Base-by-base conservation (phyloP, 148 eudicot genomes). In the Nyssa sinensis region DNA sequence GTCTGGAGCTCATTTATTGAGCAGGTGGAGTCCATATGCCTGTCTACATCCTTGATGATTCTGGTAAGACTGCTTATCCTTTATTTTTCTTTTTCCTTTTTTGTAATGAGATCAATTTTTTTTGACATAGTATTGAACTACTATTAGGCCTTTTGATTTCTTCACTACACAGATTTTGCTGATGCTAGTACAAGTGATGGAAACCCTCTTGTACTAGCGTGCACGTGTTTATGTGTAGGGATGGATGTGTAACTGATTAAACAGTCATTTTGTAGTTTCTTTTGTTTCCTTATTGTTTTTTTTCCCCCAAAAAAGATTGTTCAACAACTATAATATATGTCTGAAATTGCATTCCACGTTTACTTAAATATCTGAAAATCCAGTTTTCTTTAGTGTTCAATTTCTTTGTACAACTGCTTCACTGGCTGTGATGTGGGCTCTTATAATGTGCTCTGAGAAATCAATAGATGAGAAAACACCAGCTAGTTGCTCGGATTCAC, bases 1-100 rank as follows among this genome's bases (percentile, higher is more conserved):
- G 78, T 83, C 71, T 94, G 98, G 98, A 90, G 73, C 76, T 85
- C 80, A 14, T 94, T 94, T 65, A 75, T 87, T 70, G 92, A 89
- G 83, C 98, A 90, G 86, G 82, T 92, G 76, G 92, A 90, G 80
- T 86, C 93, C 34, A 74, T 92, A 62, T 79, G 87, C 35, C 86
- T 84, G 49, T 75, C 90, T 69, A 76, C 93, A 75, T 84, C 98
- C 74, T 85, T 92, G 85, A 94, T 87, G 58, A 83, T 94, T 79
- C 71, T 94, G 92, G 98, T 94, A 86, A 64, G 87, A 7, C 64
- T 74, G 16, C 70, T 29, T 25, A 67, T 66, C 37, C 28, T 64
- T 55, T 49, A n/a, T n/a, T 44, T 67, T 5, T 28, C 66, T 55
- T 17, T 34, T 70, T 78, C 33, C 29, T 21, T 31, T 14, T 13